phyloP scores from a whole-genome alignment of 164 flowering plant species.

The Paratinospora sagittata region DNA sequence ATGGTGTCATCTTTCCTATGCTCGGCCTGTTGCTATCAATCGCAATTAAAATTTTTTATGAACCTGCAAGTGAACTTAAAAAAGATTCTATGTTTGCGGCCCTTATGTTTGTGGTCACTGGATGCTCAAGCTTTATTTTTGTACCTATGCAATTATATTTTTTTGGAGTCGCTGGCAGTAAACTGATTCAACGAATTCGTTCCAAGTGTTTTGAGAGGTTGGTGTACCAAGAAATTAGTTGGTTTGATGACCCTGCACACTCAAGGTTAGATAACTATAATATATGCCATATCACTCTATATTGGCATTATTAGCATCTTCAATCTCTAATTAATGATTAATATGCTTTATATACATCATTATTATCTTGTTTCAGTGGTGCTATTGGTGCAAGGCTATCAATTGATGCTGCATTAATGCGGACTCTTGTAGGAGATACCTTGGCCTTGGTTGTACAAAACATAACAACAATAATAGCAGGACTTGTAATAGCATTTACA shows the following conservation, averaged over 20 bases:
- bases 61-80: too few species aligned
- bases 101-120: too few species aligned
- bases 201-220: constrained; percentile 50
- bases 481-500: constrained; percentile 39
- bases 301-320: neutral
- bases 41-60: too few species aligned
- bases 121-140: constrained; percentile 28
- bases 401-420: too few species aligned
- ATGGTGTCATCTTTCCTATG: constrained; percentile 45
- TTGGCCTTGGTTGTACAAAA: constrained; percentile 47
- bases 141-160: constrained; percentile 42
- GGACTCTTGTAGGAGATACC: too few species aligned
- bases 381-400: too few species aligned
- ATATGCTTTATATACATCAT: neutral
- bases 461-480: constrained; percentile 35
- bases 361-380: constrained; percentile 31
- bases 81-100: too few species aligned
- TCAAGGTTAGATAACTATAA: constrained; percentile 42
- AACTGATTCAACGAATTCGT: constrained; percentile 47
- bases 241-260: too few species aligned
- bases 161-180: constrained; percentile 66
- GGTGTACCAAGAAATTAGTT: constrained; percentile 59
- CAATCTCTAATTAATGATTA: neutral
- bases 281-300: too few species aligned
- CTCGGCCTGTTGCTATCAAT: constrained; percentile 48